Evolutionary conservation across 2,329 filamentous ascomycete genomes (phyloP).

Genomic region (Epichloe sylvatica): DNA sequence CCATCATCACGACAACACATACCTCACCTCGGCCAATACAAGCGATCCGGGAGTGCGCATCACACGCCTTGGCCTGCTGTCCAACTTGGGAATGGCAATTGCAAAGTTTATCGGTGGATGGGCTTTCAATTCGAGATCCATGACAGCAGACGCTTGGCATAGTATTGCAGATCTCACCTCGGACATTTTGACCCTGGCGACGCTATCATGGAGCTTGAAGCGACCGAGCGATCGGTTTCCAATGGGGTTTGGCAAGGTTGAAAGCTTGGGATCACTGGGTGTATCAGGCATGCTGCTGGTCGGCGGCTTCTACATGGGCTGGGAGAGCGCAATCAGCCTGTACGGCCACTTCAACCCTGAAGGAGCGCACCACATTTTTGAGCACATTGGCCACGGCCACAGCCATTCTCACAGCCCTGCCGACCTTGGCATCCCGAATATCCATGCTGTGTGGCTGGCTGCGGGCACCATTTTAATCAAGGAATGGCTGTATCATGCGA

Average conservation of each 20-base stretch:
- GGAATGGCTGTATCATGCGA: conserved; percentile 93
- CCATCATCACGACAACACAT: conserved; percentile 83
- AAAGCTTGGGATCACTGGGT: conserved; percentile 83
- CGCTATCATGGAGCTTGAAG: conserved; percentile 83
- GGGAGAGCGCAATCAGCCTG: conserved; percentile 53
- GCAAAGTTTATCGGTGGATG: conserved; percentile 88
- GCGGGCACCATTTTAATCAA: conserved; percentile 82
- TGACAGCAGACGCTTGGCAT: conserved; percentile 89
- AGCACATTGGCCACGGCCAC: conserved; percentile 50
- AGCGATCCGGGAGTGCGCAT: conserved; percentile 54
- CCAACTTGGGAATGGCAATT: conserved; percentile 88
- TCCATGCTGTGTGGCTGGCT: conserved; percentile 91
- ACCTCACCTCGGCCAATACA: conserved; percentile 78
- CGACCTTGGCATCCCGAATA: conserved; percentile 50
- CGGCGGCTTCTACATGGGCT: conserved; percentile 85
- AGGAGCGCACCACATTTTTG: conserved; percentile 47
- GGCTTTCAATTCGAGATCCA: conserved; percentile 84
- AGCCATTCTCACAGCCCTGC: conserved; percentile 42
- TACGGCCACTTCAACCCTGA: conserved; percentile 63
- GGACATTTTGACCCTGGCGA: conserved; percentile 84
- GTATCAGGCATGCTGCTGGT: conserved; percentile 83
- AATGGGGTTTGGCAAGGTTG: conserved; percentile 91
- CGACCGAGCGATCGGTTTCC: conserved; percentile 75
- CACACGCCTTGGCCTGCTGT: conserved; percentile 47
- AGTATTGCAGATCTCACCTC: conserved; percentile 90